phyloP scores from a whole-genome alignment of 1,139 yeast species.

The Petasospora rhodanensis region DNA sequence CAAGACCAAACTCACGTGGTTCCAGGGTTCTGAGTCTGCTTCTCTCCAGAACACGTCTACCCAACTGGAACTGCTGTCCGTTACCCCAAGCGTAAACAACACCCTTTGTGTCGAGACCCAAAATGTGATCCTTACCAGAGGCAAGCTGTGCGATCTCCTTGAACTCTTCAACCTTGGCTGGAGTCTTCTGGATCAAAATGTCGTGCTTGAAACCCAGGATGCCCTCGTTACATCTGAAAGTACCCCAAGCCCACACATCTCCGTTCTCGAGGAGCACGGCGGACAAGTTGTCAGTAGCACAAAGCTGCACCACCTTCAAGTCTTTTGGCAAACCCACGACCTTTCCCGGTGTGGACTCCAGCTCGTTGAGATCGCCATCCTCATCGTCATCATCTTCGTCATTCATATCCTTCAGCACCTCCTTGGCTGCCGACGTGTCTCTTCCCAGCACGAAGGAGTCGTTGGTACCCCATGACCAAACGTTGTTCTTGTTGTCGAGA shows the following conservation, averaged over 20 bases:
- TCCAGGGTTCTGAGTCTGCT: slow-evolving; percentile 66
- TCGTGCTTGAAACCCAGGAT: slow-evolving; percentile 74
- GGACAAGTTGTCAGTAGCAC: slow-evolving; percentile 92
- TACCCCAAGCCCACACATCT: slow-evolving; percentile 96
- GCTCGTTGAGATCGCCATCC: slow-evolving; percentile 79
- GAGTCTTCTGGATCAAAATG: slow-evolving; percentile 59
- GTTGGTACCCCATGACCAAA: slow-evolving; percentile 98
- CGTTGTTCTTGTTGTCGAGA: slow-evolving; percentile 61
- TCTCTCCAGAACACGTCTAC: slow-evolving; percentile 76
- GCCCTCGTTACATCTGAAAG: slow-evolving; percentile 92
- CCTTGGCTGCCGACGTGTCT: slow-evolving; percentile 61
- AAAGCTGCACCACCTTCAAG: slow-evolving; percentile 63
- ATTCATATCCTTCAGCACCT: slow-evolving; percentile 61
- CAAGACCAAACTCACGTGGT: slow-evolving; percentile 75
- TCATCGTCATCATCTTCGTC: slow-evolving; percentile 53
- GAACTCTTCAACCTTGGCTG: slow-evolving; percentile 56
- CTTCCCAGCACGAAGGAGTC: slow-evolving; percentile 94
- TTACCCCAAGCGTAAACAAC: slow-evolving; percentile 96
- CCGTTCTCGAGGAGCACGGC: slow-evolving; percentile 79
- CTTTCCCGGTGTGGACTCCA: slow-evolving; percentile 80
- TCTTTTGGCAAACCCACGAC: slow-evolving; percentile 66
- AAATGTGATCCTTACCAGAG: slow-evolving; percentile 86
- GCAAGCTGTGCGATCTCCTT: slow-evolving; percentile 80
- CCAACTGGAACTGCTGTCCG: slow-evolving; percentile 89
- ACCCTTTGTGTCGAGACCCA: slow-evolving; percentile 81